Evolutionary conservation across 345 rosid species (phyloP), one percentile per base, ranked within the genome.

Genomic region (Camelina sativa): DNA sequence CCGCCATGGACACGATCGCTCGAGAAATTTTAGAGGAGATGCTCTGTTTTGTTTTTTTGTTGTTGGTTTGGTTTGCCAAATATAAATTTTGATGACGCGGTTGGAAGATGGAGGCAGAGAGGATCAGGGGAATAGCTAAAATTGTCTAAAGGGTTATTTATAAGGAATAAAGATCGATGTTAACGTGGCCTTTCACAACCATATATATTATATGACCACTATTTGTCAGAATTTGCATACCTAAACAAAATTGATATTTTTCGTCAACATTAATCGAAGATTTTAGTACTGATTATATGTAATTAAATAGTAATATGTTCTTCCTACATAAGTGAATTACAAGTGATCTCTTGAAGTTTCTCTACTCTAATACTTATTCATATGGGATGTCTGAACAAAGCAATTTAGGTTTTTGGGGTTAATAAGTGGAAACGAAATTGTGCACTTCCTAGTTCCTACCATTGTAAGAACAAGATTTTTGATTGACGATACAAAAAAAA

Each of bases 1-100:
- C 82, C 65, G 72, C 76, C 76, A 72, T 78, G 69, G 79, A 8
- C 30, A 66, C 77, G 74, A 78, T 78, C 72, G 65, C 69, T 59
- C 38, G 52, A 50, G 40, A 62, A 34, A 44, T 40, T 8, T 40
- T 12, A 38, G 62, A 71, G 12, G 72, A 77, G 73, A 59, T 11
- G 48, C 62, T 63, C 75, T 69, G 10, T 52, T 8, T 50, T 57
- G 43, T 23, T 9, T 37, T 38, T 37, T 3, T 37, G 9, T 37
- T 37, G 3, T 17, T 28, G 28, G 13, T 7, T 5, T 16, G 30
- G 30, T 19, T 16, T 11, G 12, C 48, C 11, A 61, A 60, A 50
- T 11, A 38, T 58, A 47, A 40, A 47, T 53, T 28, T 28, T 34
- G 56, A 20, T 77, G 76, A 70, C 71, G 66, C 64, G 71, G 28